These are phyloP conservation scores for Acanthamoeba quina DNA, from an alignment of 208 protist genomes.

Conservation along the genomic window DNA sequence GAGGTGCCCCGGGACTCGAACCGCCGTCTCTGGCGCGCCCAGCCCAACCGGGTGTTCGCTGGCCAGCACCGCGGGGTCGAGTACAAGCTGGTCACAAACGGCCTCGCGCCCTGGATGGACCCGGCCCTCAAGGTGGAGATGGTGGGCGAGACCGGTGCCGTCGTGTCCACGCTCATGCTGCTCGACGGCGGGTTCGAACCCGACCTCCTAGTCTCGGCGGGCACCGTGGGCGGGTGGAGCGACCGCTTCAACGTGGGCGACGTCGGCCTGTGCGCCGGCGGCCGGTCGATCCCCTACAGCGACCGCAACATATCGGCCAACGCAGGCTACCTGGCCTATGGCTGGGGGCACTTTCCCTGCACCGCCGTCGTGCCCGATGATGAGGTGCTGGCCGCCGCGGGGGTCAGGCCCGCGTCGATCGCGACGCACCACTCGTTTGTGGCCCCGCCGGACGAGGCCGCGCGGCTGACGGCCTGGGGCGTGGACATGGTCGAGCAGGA, in stretches of 20 bases:
- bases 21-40: neutral
- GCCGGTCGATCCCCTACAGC: neutral
- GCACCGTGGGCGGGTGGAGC: neutral
- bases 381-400: neutral
- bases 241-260: neutral
- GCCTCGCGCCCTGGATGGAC: neutral
- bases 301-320: neutral
- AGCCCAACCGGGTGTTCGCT: neutral
- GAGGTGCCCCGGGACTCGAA: neutral
- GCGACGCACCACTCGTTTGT: neutral
- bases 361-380: neutral
- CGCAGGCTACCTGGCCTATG: neutral
- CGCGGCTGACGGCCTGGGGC: neutral
- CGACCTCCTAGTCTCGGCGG: neutral
- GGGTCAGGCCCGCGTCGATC: neutral
- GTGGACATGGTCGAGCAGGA: neutral
- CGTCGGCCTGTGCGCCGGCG: neutral
- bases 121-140: neutral
- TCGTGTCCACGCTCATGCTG: neutral
- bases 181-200: neutral
- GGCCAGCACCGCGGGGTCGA: neutral
- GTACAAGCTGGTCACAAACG: neutral
- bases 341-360: neutral
- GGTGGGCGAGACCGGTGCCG: neutral
- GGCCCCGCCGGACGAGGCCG: neutral